Conservation (phyloP, 495 filamentous ascomycete genomes). For the Tuber aestivum region DNA sequence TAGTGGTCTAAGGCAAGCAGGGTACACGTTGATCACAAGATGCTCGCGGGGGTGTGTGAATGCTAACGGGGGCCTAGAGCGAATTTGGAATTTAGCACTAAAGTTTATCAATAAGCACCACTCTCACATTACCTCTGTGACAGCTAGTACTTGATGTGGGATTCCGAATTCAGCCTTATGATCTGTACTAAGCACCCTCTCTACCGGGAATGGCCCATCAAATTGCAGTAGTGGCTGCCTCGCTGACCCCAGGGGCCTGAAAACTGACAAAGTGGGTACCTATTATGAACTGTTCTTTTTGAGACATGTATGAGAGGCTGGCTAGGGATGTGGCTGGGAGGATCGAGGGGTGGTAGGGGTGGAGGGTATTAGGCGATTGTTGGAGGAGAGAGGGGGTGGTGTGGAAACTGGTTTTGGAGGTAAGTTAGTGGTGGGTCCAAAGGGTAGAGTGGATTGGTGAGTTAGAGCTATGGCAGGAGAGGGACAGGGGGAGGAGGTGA, state of each 20-base stretch:
- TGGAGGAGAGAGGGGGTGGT: no score
- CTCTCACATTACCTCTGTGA: no score
- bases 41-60: no score
- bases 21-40: no score
- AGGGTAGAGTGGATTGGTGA: no score
- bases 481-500: no score
- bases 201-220: neutral
- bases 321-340: no score
- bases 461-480: no score
- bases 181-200: neutral
- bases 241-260: conserved; percentile 66
- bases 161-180: conserved; percentile 66
- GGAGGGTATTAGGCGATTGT: conserved; percentile 13
- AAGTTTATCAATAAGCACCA: conserved; percentile 78
- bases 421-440: no score
- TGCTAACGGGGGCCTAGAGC: no score
- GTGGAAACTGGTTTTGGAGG: no score
- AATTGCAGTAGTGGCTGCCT: conserved; percentile 52
- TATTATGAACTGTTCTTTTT: conserved; percentile 78
- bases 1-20: no score
- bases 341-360: conserved; percentile 69
- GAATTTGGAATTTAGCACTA: conserved; percentile 29
- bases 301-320: conserved; percentile 64
- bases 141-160: conserved; percentile 74
- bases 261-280: conserved; percentile 71